Base-by-base conservation (phyloP, 352 stramenopile species). In the Pythium myriotylum region DNA sequence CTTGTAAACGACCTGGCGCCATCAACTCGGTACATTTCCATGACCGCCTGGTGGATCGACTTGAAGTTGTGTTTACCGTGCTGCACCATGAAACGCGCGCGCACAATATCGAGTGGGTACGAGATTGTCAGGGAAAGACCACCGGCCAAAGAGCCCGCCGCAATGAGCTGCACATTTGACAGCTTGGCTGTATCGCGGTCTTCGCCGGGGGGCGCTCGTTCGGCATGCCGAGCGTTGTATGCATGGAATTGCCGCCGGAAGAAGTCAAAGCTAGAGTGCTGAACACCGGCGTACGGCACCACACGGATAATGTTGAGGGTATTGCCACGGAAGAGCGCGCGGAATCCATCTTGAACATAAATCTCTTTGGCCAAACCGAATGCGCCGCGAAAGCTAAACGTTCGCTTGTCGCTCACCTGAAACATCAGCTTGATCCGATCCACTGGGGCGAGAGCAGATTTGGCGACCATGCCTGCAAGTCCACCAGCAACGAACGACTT, bases 381-480 rank as follows among this genome's bases (percentile, higher is more conserved):
- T 4, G 82, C 86, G 46, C 93, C 92, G 20, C 81, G 76, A 54
- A 95, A 87, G 40, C 72, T 90, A 45, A 95, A 95, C 32, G 72
- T 59, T 5, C 75, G 75, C 53, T 83, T 77, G 24, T 91, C 84
- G 33, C 78, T 88, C 40, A 94, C 85, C 62, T 96, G 87, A 48
- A 96, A 94, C 39, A 96, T 56, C 23, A 96, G 88, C 59, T 96
- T 96, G 16, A 96, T 70, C 23, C 87, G 83, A 41, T 96, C 87
- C 40, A 93, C 68, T 0, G 87, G 87, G 0, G 87, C 84, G 27
- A 96, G 60, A 13, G 70, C 37, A 19, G 85, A 93, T 59, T 94
- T 94, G 50, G 87, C 86, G 4, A 81, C 72, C 54, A 92, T 91
- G 0, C 87, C 87, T 0, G 87, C 85, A 13, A 84, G 62, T 0